Base-by-base conservation (phyloP, 805 yeast genomes). In the Ogataea philodendri region DNA sequence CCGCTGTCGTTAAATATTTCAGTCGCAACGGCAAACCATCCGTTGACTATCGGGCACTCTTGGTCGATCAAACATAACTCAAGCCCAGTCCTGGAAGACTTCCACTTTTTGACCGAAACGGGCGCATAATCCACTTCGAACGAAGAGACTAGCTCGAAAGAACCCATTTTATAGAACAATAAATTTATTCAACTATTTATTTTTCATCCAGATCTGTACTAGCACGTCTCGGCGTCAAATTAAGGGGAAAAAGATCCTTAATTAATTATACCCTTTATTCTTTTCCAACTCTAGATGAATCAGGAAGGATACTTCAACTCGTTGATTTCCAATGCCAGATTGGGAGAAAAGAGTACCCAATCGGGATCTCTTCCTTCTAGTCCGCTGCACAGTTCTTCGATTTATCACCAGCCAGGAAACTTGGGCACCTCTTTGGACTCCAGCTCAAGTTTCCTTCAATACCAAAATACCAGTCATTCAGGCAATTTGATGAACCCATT, bases 21-120 rank as follows among this genome's bases (percentile, higher is more conserved):
- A 1, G 97, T 88, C 11, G 95, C 96, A 3, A 93, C 95, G 1
- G 96, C 94, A 60, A 93, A 87, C 55, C 83, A 84, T n/a, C 97
- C 98, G 52, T 81, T 80, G 3, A 93, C 88, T 20, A 87, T 70
- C 3, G 97, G 97, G 2, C 95, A 80, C 17, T 87, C 81, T 52
- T 83, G 84, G 52, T 80, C 72, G 23, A 93, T 69, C 44, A 85
- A 73, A 9, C 84, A 82, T 15, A 88, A 61, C 58, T 85, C 94
- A 20, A 90, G 72, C 0, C 96, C 95, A 0, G 97, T 86, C 36
- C 89, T 67, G 14, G 62, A 50, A 0, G 97, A 87, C 26, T 70
- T 65, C 88, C 94, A 89, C 56, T 84, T 85, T 34, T 79, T 76
- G 42, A 84, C 69, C 20, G 58, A 62, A 0, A 82, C 74, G 1